Conservation (phyloP, 768 basidiomycete genomes). For the Calocybe indica region DNA sequence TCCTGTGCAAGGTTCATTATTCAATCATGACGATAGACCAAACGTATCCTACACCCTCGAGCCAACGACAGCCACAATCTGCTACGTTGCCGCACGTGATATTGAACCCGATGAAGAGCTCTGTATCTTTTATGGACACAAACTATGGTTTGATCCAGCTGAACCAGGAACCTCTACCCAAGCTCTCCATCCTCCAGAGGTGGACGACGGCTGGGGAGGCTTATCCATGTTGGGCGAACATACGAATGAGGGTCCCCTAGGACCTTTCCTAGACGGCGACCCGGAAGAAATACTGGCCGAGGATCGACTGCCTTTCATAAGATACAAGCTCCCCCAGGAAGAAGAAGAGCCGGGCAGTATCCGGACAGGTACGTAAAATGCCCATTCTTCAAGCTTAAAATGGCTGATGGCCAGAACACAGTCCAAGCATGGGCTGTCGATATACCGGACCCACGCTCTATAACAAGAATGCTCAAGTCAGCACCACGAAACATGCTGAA, state of each 20-base stretch:
- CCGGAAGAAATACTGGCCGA: slow-evolving; percentile 46
- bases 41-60: slow-evolving; percentile 68
- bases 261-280: slow-evolving; percentile 21
- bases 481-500: slow-evolving; percentile 4
- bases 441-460: slow-evolving; percentile 54
- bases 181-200: slow-evolving; percentile 4
- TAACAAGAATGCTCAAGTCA: slow-evolving; percentile 59
- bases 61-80: slow-evolving; percentile 47
- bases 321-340: slow-evolving; percentile 56
- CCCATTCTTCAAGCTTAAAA: neutral
- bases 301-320: slow-evolving; percentile 58
- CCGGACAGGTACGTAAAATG: slow-evolving; percentile 40
- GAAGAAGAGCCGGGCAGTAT: slow-evolving; percentile 55
- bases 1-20: slow-evolving; percentile 56
- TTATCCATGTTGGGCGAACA: slow-evolving; percentile 20
- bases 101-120: slow-evolving; percentile 65
- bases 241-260: slow-evolving; percentile 4
- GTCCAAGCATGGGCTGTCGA: slow-evolving; percentile 78
- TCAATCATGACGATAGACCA: slow-evolving; percentile 69
- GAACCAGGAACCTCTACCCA: slow-evolving; percentile 8
- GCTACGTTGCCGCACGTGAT: slow-evolving; percentile 49
- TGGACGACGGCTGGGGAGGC: slow-evolving; percentile 43
- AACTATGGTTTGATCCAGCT: slow-evolving; percentile 57
- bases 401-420: slow-evolving; percentile 17
- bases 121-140: slow-evolving; percentile 72